phyloP scores from a whole-genome alignment of 2,329 filamentous ascomycete species.

The Colletotrichum lindemuthianum region DNA sequence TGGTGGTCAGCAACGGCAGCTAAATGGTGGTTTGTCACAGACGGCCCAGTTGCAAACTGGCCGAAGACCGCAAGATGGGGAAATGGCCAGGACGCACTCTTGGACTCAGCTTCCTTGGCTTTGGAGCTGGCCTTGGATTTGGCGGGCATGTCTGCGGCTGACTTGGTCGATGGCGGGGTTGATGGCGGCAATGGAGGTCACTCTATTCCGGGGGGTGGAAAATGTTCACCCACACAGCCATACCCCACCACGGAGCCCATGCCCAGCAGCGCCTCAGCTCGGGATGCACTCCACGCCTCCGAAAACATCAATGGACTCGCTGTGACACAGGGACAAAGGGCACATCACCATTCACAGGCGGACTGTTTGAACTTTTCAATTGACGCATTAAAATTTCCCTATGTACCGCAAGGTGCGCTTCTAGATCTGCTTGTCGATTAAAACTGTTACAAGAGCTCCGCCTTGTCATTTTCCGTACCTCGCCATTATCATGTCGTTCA shows the following conservation, averaged over 20 bases:
- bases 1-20: conserved; percentile 9
- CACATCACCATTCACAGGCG: neutral
- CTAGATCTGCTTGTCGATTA: conserved; percentile 21
- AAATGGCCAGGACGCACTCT: conserved; percentile 34
- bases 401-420: conserved; percentile 21
- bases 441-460: conserved; percentile 18
- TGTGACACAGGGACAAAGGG: neutral
- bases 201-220: conserved; percentile 24
- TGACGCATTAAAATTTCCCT: conserved; percentile 11
- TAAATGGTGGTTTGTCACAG: too few species aligned
- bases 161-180: conserved; percentile 35
- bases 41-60: neutral
- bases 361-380: neutral
- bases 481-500: conserved; percentile 30
- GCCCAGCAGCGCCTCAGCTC: neutral
- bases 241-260: conserved; percentile 29
- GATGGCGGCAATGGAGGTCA: conserved; percentile 23
- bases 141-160: conserved; percentile 46
- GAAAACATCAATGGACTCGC: neutral
- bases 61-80: conserved; percentile 25
- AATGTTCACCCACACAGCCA: conserved; percentile 21
- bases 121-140: conserved; percentile 50
- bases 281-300: neutral
- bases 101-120: conserved; percentile 39
- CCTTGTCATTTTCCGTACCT: neutral